Percentiles rank a stretch among this genome's conserved stretches.
phyloP scores from a whole-genome alignment of 139 green algal species.

The Raphidocelis subcapitata region DNA sequence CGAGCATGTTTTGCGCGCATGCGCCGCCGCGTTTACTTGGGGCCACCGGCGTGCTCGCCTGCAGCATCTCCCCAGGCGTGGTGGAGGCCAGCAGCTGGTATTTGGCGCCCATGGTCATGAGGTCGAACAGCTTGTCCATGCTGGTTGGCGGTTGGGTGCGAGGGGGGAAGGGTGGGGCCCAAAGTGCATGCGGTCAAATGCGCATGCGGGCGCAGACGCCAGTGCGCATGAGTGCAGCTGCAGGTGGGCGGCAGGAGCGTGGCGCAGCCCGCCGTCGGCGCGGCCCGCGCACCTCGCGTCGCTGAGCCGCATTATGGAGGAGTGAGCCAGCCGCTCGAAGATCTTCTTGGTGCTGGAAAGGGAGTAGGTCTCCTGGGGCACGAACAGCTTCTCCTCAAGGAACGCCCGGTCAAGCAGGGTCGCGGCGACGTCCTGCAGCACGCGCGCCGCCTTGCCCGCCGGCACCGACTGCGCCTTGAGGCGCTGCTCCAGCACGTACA shows the following conservation, averaged over 20 bases:
- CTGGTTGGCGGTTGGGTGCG: too few relatives aligned
- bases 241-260: too few relatives aligned
- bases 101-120: slow-evolving; percentile 84
- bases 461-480: slow-evolving; percentile 69
- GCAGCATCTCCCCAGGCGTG: slow-evolving; percentile 41
- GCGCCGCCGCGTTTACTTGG: too few relatives aligned
- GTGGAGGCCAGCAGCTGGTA: slow-evolving; percentile 58
- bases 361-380: slow-evolving; percentile 58
- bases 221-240: not conserved
- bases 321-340: slow-evolving; percentile 72
- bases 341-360: slow-evolving; percentile 54
- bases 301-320: slow-evolving; percentile 76
- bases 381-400: slow-evolving; percentile 58
- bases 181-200: too few relatives aligned
- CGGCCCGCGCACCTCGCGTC: slow-evolving; percentile 44
- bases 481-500: slow-evolving; percentile 77
- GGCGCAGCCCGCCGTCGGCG: not conserved
- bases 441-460: slow-evolving; percentile 50
- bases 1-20: too few relatives aligned
- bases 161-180: too few relatives aligned
- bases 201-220: not conserved
- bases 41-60: slow-evolving; percentile 19
- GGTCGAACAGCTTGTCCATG: slow-evolving; percentile 86
- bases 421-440: slow-evolving; percentile 62
- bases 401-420: slow-evolving; percentile 61